Evolutionary conservation across 495 filamentous ascomycete genomes (phyloP).

Genomic region (Tuber umbilicatum): DNA sequence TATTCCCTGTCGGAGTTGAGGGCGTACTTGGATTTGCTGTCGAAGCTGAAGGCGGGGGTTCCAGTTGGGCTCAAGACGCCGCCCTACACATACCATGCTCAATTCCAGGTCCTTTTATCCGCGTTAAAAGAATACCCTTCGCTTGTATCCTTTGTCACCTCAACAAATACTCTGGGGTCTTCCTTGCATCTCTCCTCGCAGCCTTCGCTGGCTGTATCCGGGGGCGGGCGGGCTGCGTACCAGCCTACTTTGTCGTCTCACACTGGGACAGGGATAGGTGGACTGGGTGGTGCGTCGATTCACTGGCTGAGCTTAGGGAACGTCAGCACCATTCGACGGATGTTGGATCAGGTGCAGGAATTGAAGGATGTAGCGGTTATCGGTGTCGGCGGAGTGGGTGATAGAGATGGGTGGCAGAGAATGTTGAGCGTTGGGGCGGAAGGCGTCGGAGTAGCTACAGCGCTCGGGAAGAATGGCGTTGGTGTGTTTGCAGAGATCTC

Average conservation of each 20-base stretch:
- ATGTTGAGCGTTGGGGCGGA: slow-evolving; percentile 60
- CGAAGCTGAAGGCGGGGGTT: slow-evolving; percentile 20
- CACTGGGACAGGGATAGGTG: slow-evolving; percentile 54
- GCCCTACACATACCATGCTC: slow-evolving; percentile 59
- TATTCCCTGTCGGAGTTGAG: slow-evolving; percentile 49
- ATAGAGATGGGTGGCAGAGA: slow-evolving; percentile 52
- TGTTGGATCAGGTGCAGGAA: slow-evolving; percentile 49
- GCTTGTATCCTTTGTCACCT: slow-evolving; percentile 57
- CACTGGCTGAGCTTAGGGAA: slow-evolving; percentile 71
- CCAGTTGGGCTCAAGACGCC: slow-evolving; percentile 62
- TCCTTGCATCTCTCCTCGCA: slow-evolving; percentile 50
- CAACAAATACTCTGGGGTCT: slow-evolving; percentile 64
- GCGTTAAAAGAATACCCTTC: slow-evolving; percentile 43
- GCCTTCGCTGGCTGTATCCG: slow-evolving; percentile 11
- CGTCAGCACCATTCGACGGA: slow-evolving; percentile 52
- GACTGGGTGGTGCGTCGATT: slow-evolving; percentile 59
- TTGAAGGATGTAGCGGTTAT: slow-evolving; percentile 52
- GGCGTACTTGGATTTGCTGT: slow-evolving; percentile 48
- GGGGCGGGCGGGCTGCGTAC: slow-evolving; percentile 9
- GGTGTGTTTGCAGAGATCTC: slow-evolving; percentile 55
- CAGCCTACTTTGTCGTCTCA: slow-evolving; percentile 44
- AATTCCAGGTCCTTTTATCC: slow-evolving; percentile 52
- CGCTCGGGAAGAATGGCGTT: slow-evolving; percentile 55
- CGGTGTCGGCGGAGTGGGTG: slow-evolving; percentile 61
- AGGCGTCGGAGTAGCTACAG: slow-evolving; percentile 60